These are phyloP conservation scores for Globisporangium sylvaticum DNA, from an alignment of 352 stramenopile genomes.

Conservation along the genomic window DNA sequence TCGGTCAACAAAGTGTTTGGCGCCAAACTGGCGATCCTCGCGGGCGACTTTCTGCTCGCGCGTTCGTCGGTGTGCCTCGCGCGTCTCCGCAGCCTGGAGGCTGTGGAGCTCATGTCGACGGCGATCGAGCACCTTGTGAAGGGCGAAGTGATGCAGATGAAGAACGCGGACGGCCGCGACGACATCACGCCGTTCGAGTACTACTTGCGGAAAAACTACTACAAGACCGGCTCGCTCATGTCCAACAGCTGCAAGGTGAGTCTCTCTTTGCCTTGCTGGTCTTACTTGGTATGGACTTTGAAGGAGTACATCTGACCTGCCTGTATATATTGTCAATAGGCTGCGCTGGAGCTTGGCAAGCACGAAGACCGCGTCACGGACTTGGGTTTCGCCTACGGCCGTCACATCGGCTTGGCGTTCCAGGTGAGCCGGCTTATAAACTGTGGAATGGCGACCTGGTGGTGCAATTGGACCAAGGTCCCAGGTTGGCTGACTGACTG, in stretches of 20 bases:
- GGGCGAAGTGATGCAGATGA: constrained; percentile 99
- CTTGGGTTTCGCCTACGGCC: constrained; percentile 95
- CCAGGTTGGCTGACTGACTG: background rate
- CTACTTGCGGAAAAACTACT: constrained; percentile 99
- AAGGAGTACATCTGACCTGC: background rate
- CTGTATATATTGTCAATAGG: constrained; percentile 19
- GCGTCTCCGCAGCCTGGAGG: constrained; percentile 92
- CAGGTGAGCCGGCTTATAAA: too few species aligned
- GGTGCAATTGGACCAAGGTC: background rate
- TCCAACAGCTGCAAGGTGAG: constrained; percentile 92
- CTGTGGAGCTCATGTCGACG: constrained; percentile 97
- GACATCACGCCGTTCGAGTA: constrained; percentile 90
- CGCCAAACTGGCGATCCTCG: constrained; percentile 98
- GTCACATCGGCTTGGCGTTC: constrained; percentile 97
- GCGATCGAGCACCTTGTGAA: constrained; percentile 99
- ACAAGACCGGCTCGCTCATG: constrained; percentile 99
- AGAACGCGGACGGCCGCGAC: constrained; percentile 66
- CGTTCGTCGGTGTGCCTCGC: constrained; percentile 95
- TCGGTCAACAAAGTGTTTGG: constrained; percentile 97
- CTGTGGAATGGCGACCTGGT: background rate
- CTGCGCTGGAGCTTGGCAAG: constrained; percentile 90
- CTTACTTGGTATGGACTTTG: background rate
- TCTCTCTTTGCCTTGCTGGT: too few species aligned
- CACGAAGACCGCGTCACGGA: constrained; percentile 81
- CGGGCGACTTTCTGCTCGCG: constrained; percentile 96